phyloP scores from a whole-genome alignment of 768 basidiomycete genomes.

The Suillus ampliporus region DNA sequence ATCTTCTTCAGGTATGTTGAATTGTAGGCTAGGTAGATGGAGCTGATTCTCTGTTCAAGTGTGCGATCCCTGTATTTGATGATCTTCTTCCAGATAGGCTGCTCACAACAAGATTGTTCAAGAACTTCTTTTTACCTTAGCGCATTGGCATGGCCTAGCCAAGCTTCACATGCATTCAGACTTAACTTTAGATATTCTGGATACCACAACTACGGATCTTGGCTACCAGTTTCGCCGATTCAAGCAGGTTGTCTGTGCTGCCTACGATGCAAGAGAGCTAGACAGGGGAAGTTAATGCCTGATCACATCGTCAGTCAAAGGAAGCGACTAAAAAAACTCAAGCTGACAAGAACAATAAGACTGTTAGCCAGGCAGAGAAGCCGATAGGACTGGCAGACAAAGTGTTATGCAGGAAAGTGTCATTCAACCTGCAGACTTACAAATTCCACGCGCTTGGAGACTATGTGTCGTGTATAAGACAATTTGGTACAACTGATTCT shows the following conservation, averaged over 20 bases:
- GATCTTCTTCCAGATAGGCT: constrained; percentile 34
- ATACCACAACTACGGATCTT: too few species aligned
- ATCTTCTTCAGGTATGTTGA: constrained; percentile 34
- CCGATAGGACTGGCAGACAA: neutral
- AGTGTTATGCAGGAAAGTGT: neutral
- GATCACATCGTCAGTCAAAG: neutral
- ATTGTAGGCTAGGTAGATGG: neutral
- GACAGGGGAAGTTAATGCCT: neutral
- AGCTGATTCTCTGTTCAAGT: constrained; percentile 18
- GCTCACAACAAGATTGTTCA: too few species aligned
- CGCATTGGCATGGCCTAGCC: too few species aligned
- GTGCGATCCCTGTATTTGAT: constrained; percentile 38
- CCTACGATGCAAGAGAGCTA: neutral
- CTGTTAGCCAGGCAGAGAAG: neutral
- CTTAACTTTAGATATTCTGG: too few species aligned
- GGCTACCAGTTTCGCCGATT: too few species aligned
- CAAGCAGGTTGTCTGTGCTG: neutral
- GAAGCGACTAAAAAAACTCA: neutral
- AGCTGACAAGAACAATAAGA: neutral
- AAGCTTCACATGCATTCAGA: too few species aligned
- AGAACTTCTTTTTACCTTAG: too few species aligned
- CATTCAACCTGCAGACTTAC: neutral
- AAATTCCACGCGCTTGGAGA: neutral
- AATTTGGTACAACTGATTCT: too few species aligned
- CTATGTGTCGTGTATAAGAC: neutral